phyloP scores from a whole-genome alignment of 108 stramenopile species.

The Aurantiochytrium sp. region DNA sequence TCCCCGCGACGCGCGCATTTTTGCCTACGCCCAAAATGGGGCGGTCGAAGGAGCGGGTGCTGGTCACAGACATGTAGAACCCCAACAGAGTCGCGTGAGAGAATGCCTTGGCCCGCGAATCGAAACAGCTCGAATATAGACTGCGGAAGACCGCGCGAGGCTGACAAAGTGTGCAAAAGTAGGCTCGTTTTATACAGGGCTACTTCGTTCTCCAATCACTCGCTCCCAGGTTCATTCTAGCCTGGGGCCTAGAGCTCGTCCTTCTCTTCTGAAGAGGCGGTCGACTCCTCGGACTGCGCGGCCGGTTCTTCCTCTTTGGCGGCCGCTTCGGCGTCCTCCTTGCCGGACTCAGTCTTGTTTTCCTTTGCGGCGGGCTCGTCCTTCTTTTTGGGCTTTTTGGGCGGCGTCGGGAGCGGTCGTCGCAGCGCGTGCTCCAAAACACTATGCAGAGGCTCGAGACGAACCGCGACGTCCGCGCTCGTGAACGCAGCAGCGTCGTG shows the following conservation, averaged over 20 bases:
- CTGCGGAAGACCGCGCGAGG: no score
- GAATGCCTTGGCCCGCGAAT: no score
- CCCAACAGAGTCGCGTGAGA: no score
- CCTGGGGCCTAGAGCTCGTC: not conserved
- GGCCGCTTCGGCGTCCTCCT: conserved; percentile 29
- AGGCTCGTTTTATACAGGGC: not conserved
- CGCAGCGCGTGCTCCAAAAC: conserved; percentile 1
- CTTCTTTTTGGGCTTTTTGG: conserved; percentile 15
- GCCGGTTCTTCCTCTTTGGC: conserved; percentile 2
- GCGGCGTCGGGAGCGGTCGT: not conserved
- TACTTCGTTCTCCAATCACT: not conserved
- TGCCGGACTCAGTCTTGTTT: conserved; percentile 34
- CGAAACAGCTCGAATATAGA: no score
- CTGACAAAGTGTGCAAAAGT: no score
- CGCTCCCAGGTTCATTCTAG: not conserved
- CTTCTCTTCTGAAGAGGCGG: conserved; percentile 1
- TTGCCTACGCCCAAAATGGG: no score
- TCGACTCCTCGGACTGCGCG: conserved; percentile 33
- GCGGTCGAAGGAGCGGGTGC: no score
- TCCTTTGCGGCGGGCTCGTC: conserved; percentile 48
- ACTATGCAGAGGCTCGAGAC: not conserved
- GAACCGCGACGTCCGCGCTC: not conserved
- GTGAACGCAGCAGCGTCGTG: not conserved
- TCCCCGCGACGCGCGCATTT: no score
- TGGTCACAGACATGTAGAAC: no score